These are phyloP conservation scores for Pleurotus salmoneostramineus DNA, from an alignment of 768 basidiomycete genomes.

Conservation along the genomic window DNA sequence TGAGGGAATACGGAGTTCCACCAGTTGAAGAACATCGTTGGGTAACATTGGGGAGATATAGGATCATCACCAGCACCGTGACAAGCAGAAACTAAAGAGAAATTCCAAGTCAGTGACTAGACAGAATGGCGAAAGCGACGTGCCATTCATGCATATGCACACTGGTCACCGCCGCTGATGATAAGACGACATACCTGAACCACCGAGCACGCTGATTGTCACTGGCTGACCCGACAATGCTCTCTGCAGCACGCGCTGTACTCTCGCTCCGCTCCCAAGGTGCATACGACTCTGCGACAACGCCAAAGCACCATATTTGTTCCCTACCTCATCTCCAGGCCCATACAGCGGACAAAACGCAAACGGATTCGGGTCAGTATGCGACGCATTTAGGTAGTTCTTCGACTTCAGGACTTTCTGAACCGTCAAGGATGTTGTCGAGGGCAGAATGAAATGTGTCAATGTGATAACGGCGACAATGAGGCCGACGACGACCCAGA, in stretches of 20 bases:
- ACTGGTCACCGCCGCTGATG: conserved; percentile 2
- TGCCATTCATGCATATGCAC: conserved; percentile 1
- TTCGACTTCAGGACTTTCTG: conserved; percentile 45
- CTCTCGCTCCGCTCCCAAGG: conserved; percentile 73
- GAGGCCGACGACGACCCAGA: conserved; percentile 58
- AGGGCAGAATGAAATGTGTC: conserved; percentile 52
- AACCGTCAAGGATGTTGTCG: conserved; percentile 12
- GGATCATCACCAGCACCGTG: conserved; percentile 93
- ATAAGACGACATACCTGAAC: conserved; percentile 57
- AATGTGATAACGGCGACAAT: conserved; percentile 52
- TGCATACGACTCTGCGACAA: conserved; percentile 76
- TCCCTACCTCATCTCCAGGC: conserved; percentile 73
- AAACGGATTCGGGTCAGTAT: conserved; percentile 70
- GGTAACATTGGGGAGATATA: conserved; percentile 81
- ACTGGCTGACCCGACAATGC: conserved; percentile 83
- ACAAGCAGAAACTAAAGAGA: conserved; percentile 76
- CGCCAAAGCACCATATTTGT: conserved; percentile 71
- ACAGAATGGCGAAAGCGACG: not conserved
- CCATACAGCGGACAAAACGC: conserved; percentile 89
- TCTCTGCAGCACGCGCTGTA: conserved; percentile 80
- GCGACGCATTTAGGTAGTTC: conserved; percentile 75
- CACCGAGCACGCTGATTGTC: conserved; percentile 87
- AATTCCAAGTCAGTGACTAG: not conserved
- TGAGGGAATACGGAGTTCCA: conserved; percentile 98
- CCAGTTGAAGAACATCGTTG: conserved; percentile 95